phyloP scores from a whole-genome alignment of 1,284 basidiomycete species.

The Cerrena zonata region DNA sequence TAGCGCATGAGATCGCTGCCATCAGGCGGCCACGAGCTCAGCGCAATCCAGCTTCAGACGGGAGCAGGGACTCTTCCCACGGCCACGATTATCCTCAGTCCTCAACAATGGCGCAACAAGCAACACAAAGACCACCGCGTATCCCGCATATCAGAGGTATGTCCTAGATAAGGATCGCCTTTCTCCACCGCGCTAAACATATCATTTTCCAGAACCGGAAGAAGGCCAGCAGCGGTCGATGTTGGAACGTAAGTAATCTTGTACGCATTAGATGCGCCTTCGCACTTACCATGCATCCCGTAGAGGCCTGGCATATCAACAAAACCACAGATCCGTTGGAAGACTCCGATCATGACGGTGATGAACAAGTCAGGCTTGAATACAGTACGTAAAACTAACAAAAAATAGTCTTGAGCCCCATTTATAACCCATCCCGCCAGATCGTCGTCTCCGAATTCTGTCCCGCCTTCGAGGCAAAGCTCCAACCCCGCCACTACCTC shows the following conservation, averaged over 20 bases:
- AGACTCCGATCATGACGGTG: conserved; percentile 69
- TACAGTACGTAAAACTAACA: conserved; percentile 43
- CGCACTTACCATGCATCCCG: conserved; percentile 5
- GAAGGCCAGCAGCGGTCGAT: conserved; percentile 23
- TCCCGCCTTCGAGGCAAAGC: conserved; percentile 33
- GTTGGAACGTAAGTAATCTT: conserved; percentile 25
- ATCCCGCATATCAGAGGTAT: conserved; percentile 11
- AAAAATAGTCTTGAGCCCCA: not conserved
- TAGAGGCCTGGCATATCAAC: conserved; percentile 69
- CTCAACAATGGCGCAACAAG: conserved; percentile 13
- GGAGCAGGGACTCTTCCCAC: conserved; percentile 28
- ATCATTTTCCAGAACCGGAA: conserved; percentile 10
- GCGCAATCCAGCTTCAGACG: conserved; percentile 21
- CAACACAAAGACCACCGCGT: conserved; percentile 16
- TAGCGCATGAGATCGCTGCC: conserved; percentile 23
- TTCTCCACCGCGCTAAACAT: not conserved
- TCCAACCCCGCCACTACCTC: conserved; percentile 22
- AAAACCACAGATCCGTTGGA: conserved; percentile 56
- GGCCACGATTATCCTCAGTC: conserved; percentile 23
- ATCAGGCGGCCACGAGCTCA: conserved; percentile 22
- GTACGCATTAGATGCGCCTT: not conserved
- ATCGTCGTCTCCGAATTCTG: conserved; percentile 30
- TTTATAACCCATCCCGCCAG: conserved; percentile 14
- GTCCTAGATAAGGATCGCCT: not conserved
- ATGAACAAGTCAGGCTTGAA: conserved; percentile 57